Evolutionary conservation across 805 yeast species (phyloP).

Genomic region (Ogataea paradorogensis): DNA sequence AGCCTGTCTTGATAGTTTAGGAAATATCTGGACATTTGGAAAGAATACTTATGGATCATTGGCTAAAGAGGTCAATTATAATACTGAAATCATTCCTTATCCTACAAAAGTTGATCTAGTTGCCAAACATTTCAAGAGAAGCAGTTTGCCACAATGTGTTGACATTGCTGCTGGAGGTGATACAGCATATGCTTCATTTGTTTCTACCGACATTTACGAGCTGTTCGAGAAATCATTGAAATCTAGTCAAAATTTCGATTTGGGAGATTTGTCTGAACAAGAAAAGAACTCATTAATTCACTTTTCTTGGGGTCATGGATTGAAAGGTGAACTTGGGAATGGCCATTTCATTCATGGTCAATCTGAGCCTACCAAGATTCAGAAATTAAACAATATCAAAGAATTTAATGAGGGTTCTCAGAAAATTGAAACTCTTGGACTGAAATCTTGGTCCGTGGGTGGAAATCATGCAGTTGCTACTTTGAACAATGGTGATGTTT

Average conservation of each 20-base stretch:
- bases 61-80: slow-evolving; percentile 64
- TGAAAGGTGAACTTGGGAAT: slow-evolving; percentile 82
- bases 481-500: slow-evolving; percentile 59
- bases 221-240: slow-evolving; percentile 33
- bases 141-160: slow-evolving; percentile 44
- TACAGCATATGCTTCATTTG: slow-evolving; percentile 51
- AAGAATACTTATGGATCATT: slow-evolving; percentile 81
- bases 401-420: slow-evolving; percentile 53
- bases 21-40: slow-evolving; percentile 83
- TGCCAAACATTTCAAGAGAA: slow-evolving; percentile 37
- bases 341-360: slow-evolving; percentile 75
- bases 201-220: slow-evolving; percentile 35
- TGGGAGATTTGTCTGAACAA: slow-evolving; percentile 21
- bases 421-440: slow-evolving; percentile 42
- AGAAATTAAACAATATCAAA: slow-evolving; percentile 42
- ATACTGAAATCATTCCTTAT: slow-evolving; percentile 63
- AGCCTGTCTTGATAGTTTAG: slow-evolving; percentile 62
- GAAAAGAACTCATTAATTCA: slow-evolving; percentile 34
- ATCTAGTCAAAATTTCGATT: slow-evolving; percentile 11
- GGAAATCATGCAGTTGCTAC: slow-evolving; percentile 61
- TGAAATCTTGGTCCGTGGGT: slow-evolving; percentile 59
- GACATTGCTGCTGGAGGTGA: slow-evolving; percentile 70
- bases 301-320: slow-evolving; percentile 79
- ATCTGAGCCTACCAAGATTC: slow-evolving; percentile 59
- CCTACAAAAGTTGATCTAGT: slow-evolving; percentile 56